Evolutionary conservation across 2,329 filamentous ascomycete genomes (phyloP).

Genomic region (Coniosporium tulheliwenetii): DNA sequence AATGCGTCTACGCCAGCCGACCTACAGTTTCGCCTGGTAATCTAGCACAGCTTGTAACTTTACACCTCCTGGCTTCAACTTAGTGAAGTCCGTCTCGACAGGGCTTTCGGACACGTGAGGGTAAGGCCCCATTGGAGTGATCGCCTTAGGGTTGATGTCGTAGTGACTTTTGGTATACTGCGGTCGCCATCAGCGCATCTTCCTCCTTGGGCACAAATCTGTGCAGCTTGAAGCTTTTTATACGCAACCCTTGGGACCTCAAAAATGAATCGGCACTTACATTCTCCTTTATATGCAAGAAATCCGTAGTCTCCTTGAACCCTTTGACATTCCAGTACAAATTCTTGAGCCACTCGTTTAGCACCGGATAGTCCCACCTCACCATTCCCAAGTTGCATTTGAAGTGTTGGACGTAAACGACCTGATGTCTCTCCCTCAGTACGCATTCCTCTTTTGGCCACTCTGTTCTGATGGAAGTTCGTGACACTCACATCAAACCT

Average conservation of each 20-base stretch:
- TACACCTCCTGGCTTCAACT: slow-evolving; percentile 32
- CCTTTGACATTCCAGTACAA: slow-evolving; percentile 41
- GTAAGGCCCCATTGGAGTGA: slow-evolving; percentile 47
- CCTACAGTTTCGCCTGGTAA: slow-evolving; percentile 1
- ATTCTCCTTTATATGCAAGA: slow-evolving; percentile 54
- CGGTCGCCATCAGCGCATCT: not conserved
- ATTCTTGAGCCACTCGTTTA: slow-evolving; percentile 45
- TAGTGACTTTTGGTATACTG: slow-evolving; percentile 43
- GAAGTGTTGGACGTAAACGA: slow-evolving; percentile 50
- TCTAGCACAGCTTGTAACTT: slow-evolving; percentile 20
- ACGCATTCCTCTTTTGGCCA: too few relatives aligned
- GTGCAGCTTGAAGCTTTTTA: not conserved
- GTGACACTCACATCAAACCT: slow-evolving; percentile 16
- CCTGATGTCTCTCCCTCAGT: slow-evolving; percentile 29
- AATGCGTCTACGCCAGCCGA: too few relatives aligned
- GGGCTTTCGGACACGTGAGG: slow-evolving; percentile 36
- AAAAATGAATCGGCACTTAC: slow-evolving; percentile 10
- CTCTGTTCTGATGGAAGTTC: too few relatives aligned
- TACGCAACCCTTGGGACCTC: not conserved
- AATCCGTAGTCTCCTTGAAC: slow-evolving; percentile 45
- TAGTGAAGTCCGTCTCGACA: slow-evolving; percentile 32
- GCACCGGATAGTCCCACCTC: slow-evolving; percentile 41
- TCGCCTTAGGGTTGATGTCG: slow-evolving; percentile 44
- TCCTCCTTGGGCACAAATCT: not conserved
- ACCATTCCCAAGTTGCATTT: slow-evolving; percentile 49